phyloP scores from a whole-genome alignment of 78 protist genomes.

The Dictyostelium purpureum region DNA sequence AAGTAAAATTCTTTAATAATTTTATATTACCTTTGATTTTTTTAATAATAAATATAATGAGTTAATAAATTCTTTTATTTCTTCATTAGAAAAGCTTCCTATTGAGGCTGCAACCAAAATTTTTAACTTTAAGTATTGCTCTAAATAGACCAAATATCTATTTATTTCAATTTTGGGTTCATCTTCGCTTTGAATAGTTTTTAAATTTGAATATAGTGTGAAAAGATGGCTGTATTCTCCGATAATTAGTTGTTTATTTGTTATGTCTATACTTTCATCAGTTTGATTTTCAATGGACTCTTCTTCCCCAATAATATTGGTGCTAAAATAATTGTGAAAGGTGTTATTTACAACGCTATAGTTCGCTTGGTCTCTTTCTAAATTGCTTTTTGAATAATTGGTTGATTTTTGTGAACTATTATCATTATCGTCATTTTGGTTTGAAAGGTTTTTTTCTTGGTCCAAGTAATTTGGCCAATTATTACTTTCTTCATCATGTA shows the following conservation, averaged over 20 bases:
- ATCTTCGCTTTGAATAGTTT: neutral
- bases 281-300: too few relatives aligned
- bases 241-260: neutral
- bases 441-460: too few relatives aligned
- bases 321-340: too few relatives aligned
- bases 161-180: neutral
- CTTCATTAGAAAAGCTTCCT: neutral
- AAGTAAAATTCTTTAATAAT: neutral
- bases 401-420: too few relatives aligned
- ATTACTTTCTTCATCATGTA: too few relatives aligned
- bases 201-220: neutral
- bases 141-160: neutral
- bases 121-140: neutral
- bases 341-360: too few relatives aligned
- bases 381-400: too few relatives aligned
- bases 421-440: too few relatives aligned
- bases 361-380: too few relatives aligned
- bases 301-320: too few relatives aligned
- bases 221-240: neutral
- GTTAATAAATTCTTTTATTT: neutral
- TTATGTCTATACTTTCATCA: too few relatives aligned
- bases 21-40: neutral
- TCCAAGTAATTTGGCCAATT: too few relatives aligned
- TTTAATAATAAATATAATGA: neutral
- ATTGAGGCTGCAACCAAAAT: neutral